Evolutionary conservation across 2,329 filamentous ascomycete genomes (phyloP).

Genomic region (Penicillium psychrosexuale): DNA sequence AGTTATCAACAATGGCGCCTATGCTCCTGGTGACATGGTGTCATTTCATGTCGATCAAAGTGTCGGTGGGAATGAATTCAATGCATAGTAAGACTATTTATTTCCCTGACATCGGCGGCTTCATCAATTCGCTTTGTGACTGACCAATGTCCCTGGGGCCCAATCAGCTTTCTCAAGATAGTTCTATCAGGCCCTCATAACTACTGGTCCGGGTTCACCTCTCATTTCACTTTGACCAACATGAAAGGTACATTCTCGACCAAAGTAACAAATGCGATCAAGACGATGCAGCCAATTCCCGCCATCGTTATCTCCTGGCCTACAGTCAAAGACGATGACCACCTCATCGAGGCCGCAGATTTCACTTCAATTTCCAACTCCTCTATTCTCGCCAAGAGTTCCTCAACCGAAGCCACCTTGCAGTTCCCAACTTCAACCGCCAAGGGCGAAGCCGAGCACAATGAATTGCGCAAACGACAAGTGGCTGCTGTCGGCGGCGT

Average conservation of each 20-base stretch:
- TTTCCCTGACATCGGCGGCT: background rate
- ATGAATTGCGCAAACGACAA: slow-evolving; percentile 33
- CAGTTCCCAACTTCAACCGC: slow-evolving; percentile 32
- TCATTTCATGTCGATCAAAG: slow-evolving; percentile 46
- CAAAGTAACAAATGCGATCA: slow-evolving; percentile 28
- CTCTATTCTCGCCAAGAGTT: slow-evolving; percentile 27
- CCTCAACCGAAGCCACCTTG: slow-evolving; percentile 16
- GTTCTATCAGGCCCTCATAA: slow-evolving; percentile 54
- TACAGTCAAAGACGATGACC: slow-evolving; percentile 1
- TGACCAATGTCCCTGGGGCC: background rate
- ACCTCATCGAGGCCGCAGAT: slow-evolving; percentile 7
- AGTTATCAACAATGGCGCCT: slow-evolving; percentile 39
- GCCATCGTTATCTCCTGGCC: slow-evolving; percentile 7
- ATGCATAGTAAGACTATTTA: slow-evolving; percentile 53
- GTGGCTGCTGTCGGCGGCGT: slow-evolving; percentile 14
- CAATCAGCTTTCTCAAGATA: slow-evolving; percentile 57
- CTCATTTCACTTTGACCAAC: slow-evolving; percentile 61
- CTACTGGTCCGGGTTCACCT: slow-evolving; percentile 52
- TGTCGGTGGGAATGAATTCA: slow-evolving; percentile 46
- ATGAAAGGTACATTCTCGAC: slow-evolving; percentile 61
- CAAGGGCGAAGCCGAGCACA: slow-evolving; percentile 19
- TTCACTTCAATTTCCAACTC: background rate
- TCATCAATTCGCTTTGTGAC: background rate
- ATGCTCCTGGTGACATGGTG: slow-evolving; percentile 42
- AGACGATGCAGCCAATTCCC: slow-evolving; percentile 14